Evolutionary conservation across 2,329 filamentous ascomycete genomes (phyloP).

Genomic region (Trichoderma semiorbis): DNA sequence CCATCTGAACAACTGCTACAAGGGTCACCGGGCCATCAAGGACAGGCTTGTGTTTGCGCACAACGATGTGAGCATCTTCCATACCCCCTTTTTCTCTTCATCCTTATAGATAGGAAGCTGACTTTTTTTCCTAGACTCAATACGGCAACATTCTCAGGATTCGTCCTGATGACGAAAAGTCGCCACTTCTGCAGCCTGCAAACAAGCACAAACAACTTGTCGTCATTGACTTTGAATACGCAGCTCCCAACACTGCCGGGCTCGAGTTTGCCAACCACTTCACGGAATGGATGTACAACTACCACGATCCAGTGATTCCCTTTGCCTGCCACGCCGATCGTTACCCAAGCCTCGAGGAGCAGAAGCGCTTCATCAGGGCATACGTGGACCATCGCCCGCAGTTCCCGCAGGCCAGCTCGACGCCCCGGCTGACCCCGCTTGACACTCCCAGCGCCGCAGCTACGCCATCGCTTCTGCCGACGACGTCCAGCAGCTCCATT

Average conservation of each 20-base stretch:
- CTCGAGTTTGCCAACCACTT: constrained; percentile 98
- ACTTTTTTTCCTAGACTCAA: constrained; percentile 65
- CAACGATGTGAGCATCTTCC: constrained; percentile 70
- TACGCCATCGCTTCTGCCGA: constrained; percentile 37
- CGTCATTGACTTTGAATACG: constrained; percentile 98
- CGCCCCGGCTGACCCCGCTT: constrained; percentile 46
- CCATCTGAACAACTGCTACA: constrained; percentile 70
- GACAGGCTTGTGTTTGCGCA: constrained; percentile 89
- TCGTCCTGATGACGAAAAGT: constrained; percentile 65
- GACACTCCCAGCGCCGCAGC: constrained; percentile 32
- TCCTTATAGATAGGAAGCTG: neutral
- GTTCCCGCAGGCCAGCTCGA: constrained; percentile 53
- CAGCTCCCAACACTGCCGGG: constrained; percentile 80
- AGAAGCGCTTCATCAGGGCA: constrained; percentile 77
- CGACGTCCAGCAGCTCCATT: constrained; percentile 49
- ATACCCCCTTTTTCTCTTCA: too few relatives aligned
- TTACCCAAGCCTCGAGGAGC: constrained; percentile 79
- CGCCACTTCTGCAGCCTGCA: constrained; percentile 79
- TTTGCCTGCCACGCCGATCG: constrained; percentile 63
- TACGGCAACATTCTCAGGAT: constrained; percentile 93
- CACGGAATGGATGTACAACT: constrained; percentile 97
- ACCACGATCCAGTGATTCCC: constrained; percentile 68
- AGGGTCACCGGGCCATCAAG: constrained; percentile 62
- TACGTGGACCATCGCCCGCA: constrained; percentile 81
- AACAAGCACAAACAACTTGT: constrained; percentile 95